phyloP scores from a whole-genome alignment of 2,329 filamentous ascomycete species.

The Didymellaceae sp. region DNA sequence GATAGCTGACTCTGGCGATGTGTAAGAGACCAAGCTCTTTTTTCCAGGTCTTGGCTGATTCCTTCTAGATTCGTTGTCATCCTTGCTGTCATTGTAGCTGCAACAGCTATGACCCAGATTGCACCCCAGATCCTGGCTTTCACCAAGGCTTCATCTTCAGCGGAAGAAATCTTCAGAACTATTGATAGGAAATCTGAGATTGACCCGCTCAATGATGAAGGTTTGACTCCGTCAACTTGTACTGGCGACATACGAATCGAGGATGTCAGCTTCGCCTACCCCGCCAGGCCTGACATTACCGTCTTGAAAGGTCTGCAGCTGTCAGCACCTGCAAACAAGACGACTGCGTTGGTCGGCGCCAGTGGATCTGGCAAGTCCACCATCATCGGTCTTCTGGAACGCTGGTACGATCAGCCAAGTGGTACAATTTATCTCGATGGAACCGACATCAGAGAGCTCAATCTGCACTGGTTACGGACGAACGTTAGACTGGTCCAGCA shows the following conservation, averaged over 20 bases:
- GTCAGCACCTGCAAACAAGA: slow-evolving; percentile 83
- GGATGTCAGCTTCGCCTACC: slow-evolving; percentile 89
- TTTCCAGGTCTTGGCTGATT: neutral
- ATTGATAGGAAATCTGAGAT: slow-evolving; percentile 83
- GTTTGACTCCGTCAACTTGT: slow-evolving; percentile 29
- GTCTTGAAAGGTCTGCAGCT: slow-evolving; percentile 86
- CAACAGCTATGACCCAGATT: slow-evolving; percentile 79
- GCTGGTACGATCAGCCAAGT: slow-evolving; percentile 45
- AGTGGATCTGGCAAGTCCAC: slow-evolving; percentile 95
- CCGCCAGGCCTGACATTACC: slow-evolving; percentile 84
- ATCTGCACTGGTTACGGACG: slow-evolving; percentile 87
- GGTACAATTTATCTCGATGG: slow-evolving; percentile 42
- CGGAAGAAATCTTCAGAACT: slow-evolving; percentile 55
- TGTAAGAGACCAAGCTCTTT: slow-evolving; percentile 24
- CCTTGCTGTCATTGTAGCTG: slow-evolving; percentile 49
- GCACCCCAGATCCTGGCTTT: slow-evolving; percentile 85
- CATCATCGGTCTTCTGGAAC: slow-evolving; percentile 81
- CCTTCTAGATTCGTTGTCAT: slow-evolving; percentile 36
- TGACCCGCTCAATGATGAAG: slow-evolving; percentile 56
- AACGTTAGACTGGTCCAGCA: slow-evolving; percentile 92
- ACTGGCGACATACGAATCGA: slow-evolving; percentile 71
- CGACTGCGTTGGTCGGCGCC: slow-evolving; percentile 89
- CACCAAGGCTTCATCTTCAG: slow-evolving; percentile 43
- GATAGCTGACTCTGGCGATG: slow-evolving; percentile 54
- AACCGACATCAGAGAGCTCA: slow-evolving; percentile 75